Conservation (phyloP, 345 rosid genomes). For the Rhodomyrtus tomentosa region DNA sequence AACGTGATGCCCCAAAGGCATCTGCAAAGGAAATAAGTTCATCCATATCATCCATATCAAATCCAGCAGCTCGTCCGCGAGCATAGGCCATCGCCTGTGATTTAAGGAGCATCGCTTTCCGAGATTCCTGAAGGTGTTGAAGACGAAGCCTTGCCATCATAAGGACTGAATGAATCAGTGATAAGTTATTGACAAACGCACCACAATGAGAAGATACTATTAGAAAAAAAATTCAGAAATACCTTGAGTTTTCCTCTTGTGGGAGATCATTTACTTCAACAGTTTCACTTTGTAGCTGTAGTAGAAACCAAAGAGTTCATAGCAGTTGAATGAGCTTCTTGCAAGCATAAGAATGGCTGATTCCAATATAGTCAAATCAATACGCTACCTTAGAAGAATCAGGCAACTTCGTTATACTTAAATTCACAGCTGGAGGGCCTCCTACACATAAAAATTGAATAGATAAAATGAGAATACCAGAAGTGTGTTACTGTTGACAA, state of each 20-base stretch:
- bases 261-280: not conserved
- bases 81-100: slow-evolving; percentile 92
- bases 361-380: not conserved
- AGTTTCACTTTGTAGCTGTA: slow-evolving; percentile 20
- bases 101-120: slow-evolving; percentile 50
- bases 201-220: not conserved
- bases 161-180: slow-evolving; percentile 10
- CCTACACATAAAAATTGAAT: slow-evolving; percentile 10
- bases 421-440: slow-evolving; percentile 5
- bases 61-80: slow-evolving; percentile 76
- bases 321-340: not conserved
- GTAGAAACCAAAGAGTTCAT: not conserved
- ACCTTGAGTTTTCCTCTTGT: slow-evolving; percentile 68
- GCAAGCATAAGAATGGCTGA: not conserved
- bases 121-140: slow-evolving; percentile 58
- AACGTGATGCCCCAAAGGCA: slow-evolving; percentile 69
- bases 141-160: slow-evolving; percentile 47
- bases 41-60: slow-evolving; percentile 49
- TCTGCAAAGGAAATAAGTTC: slow-evolving; percentile 70
- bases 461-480: not conserved
- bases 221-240: slow-evolving; percentile 3
- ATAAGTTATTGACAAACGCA: not conserved
- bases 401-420: slow-evolving; percentile 21
- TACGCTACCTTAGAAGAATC: slow-evolving; percentile 41
- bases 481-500: not conserved